Conservation (phyloP, 352 stramenopile species). For the Pilasporangium apinafurcum region DNA sequence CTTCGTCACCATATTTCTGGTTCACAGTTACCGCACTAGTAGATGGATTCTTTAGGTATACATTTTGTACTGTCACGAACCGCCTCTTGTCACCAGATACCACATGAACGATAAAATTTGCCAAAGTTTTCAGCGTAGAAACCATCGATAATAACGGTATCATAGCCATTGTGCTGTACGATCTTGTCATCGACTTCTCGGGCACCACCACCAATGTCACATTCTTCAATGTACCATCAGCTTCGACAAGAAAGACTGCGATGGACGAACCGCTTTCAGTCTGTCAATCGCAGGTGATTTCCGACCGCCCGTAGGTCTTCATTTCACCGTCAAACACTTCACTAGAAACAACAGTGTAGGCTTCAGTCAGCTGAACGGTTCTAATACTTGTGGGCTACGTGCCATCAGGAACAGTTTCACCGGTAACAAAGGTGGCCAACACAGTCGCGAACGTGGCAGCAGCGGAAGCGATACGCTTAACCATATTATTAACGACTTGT, state of each 20-base stretch:
- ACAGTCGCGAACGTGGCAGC: too few relatives aligned
- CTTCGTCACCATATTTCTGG: constrained; percentile 28
- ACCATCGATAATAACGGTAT: constrained; percentile 30
- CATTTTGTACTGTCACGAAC: constrained; percentile 29
- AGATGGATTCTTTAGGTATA: constrained; percentile 28
- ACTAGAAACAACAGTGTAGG: constrained; percentile 14
- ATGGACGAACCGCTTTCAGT: constrained; percentile 8
- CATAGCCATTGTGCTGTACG: constrained; percentile 37
- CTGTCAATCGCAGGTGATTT: constrained; percentile 9
- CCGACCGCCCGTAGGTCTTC: constrained; percentile 25
- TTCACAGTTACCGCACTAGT: constrained; percentile 37
- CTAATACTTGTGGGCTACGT: too few relatives aligned
- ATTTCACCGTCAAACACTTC: constrained; percentile 22
- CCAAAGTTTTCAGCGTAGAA: constrained; percentile 39
- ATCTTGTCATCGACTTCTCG: constrained; percentile 44
- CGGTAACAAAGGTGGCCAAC: too few relatives aligned
- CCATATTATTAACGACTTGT: too few relatives aligned
- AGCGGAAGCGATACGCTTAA: too few relatives aligned
- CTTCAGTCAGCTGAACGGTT: constrained; percentile 21
- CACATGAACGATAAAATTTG: constrained; percentile 39
- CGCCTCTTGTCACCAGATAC: constrained; percentile 29
- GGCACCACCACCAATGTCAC: constrained; percentile 25
- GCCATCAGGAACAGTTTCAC: too few relatives aligned
- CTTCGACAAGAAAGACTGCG: constrained; percentile 19
- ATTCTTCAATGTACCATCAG: constrained; percentile 20